Conservation (phyloP, 2,329 filamentous ascomycete species). For the Claviceps africana region DNA sequence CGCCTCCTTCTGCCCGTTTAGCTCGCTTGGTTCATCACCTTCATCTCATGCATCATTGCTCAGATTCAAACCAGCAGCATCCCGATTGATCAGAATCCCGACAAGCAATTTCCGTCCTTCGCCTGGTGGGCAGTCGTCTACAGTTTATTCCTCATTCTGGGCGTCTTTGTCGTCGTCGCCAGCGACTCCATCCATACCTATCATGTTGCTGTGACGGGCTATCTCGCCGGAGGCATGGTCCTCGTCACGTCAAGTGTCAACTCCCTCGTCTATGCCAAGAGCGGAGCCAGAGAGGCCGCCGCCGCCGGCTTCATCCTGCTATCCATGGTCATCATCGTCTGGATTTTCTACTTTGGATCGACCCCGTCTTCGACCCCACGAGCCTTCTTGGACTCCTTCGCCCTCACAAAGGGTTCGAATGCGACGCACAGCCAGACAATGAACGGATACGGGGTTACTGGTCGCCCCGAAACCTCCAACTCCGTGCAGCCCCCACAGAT, state of each 20-base stretch:
- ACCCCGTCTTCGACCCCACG: conserved; percentile 74
- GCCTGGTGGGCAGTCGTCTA: conserved; percentile 87
- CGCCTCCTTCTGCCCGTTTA: conserved; percentile 20
- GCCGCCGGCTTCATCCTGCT: conserved; percentile 88
- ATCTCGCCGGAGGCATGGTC: conserved; percentile 69
- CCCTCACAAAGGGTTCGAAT: conserved; percentile 72
- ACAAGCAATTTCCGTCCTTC: conserved; percentile 58
- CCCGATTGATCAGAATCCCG: conserved; percentile 7
- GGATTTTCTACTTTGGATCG: conserved; percentile 98
- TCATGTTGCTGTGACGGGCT: conserved; percentile 81
- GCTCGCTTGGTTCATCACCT: conserved; percentile 91
- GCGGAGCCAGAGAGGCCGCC: conserved; percentile 66
- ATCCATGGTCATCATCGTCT: conserved; percentile 85
- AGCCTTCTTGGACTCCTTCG: conserved; percentile 89
- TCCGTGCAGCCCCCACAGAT: conserved; percentile 75
- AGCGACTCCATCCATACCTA: conserved; percentile 78
- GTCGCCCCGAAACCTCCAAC: conserved; percentile 71
- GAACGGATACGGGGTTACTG: conserved; percentile 56
- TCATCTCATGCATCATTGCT: conserved; percentile 72
- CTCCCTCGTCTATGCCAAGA: conserved; percentile 62
- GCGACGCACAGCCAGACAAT: conserved; percentile 56
- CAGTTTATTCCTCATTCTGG: conserved; percentile 69
- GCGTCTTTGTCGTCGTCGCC: conserved; percentile 68
- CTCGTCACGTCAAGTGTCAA: conserved; percentile 80
- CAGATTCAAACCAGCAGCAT: conserved; percentile 31